Evolutionary conservation across 1,284 basidiomycete genomes (phyloP).

Genomic region (Bondarzewia mesenterica): DNA sequence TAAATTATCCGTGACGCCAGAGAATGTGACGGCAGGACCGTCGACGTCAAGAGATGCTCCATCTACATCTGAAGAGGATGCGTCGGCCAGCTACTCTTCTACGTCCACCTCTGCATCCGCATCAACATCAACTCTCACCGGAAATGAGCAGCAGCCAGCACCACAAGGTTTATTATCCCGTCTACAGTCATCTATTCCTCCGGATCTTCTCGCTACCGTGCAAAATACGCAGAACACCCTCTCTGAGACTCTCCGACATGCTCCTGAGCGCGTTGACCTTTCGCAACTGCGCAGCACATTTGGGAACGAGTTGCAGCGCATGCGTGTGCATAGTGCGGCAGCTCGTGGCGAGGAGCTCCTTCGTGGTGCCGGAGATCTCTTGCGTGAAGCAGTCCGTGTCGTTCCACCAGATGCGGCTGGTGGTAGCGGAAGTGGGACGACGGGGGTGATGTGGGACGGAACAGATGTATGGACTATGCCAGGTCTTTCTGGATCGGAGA

Average conservation of each 20-base stretch:
- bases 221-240: slow-evolving; percentile 57
- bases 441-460: slow-evolving; percentile 63
- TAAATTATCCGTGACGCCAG: slow-evolving; percentile 6
- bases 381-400: slow-evolving; percentile 83
- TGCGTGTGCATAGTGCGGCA: slow-evolving; percentile 49
- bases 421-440: not conserved
- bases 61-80: slow-evolving; percentile 1
- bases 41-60: not conserved
- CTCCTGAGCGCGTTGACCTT: slow-evolving; percentile 58
- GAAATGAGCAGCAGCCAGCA: slow-evolving; percentile 13
- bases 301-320: slow-evolving; percentile 38
- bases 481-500: slow-evolving; percentile 21
- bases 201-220: slow-evolving; percentile 61
- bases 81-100: slow-evolving; percentile 8
- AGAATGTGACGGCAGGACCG: not conserved
- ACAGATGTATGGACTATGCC: slow-evolving; percentile 76
- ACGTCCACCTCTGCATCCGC: slow-evolving; percentile 20
- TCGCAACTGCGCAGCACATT: slow-evolving; percentile 51
- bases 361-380: slow-evolving; percentile 64
- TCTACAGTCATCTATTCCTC: slow-evolving; percentile 63
- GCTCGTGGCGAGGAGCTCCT: slow-evolving; percentile 61
- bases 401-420: slow-evolving; percentile 59
- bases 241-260: slow-evolving; percentile 56
- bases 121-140: slow-evolving; percentile 18
- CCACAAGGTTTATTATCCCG: slow-evolving; percentile 54